These are phyloP conservation scores for Sugiyamaella mastotermitis DNA, from an alignment of 805 yeast genomes.

Conservation along the genomic window DNA sequence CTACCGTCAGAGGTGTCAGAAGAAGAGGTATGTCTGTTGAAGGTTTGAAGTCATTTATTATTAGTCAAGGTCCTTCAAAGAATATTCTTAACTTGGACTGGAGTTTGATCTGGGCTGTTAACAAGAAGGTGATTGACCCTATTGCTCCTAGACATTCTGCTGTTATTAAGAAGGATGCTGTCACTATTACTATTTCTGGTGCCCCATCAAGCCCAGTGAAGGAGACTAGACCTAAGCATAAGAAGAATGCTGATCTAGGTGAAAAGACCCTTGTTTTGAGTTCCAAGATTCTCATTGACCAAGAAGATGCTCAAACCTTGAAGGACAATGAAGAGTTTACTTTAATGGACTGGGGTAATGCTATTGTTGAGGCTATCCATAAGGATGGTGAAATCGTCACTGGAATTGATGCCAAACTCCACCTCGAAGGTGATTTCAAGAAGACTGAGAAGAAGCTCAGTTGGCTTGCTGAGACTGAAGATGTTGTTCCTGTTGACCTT, in stretches of 20 bases:
- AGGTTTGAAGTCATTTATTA: constrained; percentile 88
- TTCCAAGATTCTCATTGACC: constrained; percentile 68
- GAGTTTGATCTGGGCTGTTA: constrained; percentile 96
- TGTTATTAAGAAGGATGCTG: constrained; percentile 57
- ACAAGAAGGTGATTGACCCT: constrained; percentile 96
- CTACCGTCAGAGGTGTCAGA: constrained; percentile 98
- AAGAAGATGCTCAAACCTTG: constrained; percentile 71
- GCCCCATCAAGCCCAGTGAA: constrained; percentile 58
- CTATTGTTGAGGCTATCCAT: constrained; percentile 63
- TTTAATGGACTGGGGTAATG: constrained; percentile 99
- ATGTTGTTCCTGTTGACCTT: constrained; percentile 65
- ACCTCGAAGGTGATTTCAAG: constrained; percentile 94
- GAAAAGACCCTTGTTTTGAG: constrained; percentile 67
- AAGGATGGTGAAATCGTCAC: constrained; percentile 55
- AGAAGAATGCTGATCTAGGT: constrained; percentile 91
- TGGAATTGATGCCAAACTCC: constrained; percentile 67
- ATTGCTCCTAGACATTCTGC: constrained; percentile 95
- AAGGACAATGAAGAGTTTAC: constrained; percentile 88
- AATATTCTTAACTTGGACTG: constrained; percentile 96
- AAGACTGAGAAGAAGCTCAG: constrained; percentile 92
- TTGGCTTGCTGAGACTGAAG: constrained; percentile 84
- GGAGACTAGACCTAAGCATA: constrained; percentile 86
- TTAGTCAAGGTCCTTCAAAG: constrained; percentile 96
- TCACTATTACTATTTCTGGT: constrained; percentile 53
- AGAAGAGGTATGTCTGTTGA: constrained; percentile 99